These are phyloP conservation scores for Aureobasidium mangrovei DNA, from an alignment of 2,329 filamentous ascomycete genomes.

Conservation along the genomic window DNA sequence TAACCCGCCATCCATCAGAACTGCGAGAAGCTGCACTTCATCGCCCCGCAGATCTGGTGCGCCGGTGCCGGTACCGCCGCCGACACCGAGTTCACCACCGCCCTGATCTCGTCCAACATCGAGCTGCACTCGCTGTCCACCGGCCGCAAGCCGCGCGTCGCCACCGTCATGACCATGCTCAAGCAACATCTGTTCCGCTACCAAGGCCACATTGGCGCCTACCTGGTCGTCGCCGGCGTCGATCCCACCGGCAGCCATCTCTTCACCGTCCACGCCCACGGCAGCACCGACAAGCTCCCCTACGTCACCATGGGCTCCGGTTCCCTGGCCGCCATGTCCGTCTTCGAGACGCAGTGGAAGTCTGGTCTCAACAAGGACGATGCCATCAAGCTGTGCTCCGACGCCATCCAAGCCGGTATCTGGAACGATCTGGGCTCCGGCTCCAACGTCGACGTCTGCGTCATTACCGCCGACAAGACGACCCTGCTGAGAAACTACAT, in stretches of 20 bases:
- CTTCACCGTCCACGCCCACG: constrained; percentile 97
- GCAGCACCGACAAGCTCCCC: constrained; percentile 94
- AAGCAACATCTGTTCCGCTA: constrained; percentile 99
- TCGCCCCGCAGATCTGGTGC: constrained; percentile 97
- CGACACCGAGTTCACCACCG: constrained; percentile 98
- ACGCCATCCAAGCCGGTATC: constrained; percentile 92
- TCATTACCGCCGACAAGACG: constrained; percentile 94
- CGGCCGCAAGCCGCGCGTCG: constrained; percentile 90
- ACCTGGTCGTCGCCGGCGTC: constrained; percentile 92
- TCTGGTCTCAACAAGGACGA: constrained; percentile 64
- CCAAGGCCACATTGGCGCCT: constrained; percentile 95
- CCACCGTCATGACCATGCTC: constrained; percentile 98
- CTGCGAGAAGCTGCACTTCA: constrained; percentile 99
- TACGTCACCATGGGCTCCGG: constrained; percentile 99
- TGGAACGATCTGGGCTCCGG: constrained; percentile 97
- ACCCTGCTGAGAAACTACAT: constrained; percentile 87
- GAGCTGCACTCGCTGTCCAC: constrained; percentile 95
- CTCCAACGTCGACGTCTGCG: constrained; percentile 92
- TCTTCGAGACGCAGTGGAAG: constrained; percentile 97
- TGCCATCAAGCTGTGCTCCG: constrained; percentile 70
- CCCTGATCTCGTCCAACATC: constrained; percentile 96
- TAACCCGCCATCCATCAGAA: constrained; percentile 45
- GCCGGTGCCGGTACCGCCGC: constrained; percentile 95
- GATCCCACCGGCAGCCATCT: constrained; percentile 92
- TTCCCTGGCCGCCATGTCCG: constrained; percentile 91